Evolutionary conservation across 345 rosid genomes (phyloP), one percentile per base, ranked within the genome.

Genomic region (Dovyalis caffra): DNA sequence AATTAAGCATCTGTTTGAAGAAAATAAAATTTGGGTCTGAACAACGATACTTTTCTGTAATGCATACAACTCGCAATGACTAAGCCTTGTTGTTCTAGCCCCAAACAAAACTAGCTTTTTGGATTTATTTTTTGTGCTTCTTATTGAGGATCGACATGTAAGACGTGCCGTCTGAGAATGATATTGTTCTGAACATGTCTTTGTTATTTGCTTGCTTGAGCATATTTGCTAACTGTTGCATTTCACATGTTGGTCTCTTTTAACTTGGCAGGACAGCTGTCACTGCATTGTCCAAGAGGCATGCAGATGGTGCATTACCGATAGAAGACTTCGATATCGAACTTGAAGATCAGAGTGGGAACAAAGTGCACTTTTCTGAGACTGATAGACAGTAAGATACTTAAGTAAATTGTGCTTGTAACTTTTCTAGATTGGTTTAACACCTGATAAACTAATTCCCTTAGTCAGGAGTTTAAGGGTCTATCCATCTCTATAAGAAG

Each of bases 321-420:
- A 28, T 84, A 12, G 91, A 91, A 70, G 88, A 92, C 86, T 95
- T 82, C 64, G 82, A 91, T 81, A 72, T 95, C 43, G 95, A 95
- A 80, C 88, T 95, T 58, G 95, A 92, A 86, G 92, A 95, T 86
- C 97, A 95, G 77, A 88, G 80, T 76, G 97, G 97, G 73, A 77
- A 89, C 29, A 84, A 69, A 81, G 83, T 95, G 72, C 77, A 87
- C 47, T 82, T 92, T 78, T 81, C 94, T 37, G 95, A 92, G 83
- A 89, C 95, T 64, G 99, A 95, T 83, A 83, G 80, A 78, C 87
- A 90, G 99, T 95, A 81, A 76, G 79, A 45, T 53, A 57, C 63
- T 56, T 45, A 15, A 60, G 8, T 60, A 23, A 34, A 71, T 73
- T 25, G 26, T 70, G 63, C 66, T 56, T 64, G 20, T 56, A 16